Percentiles rank a stretch among this genome's conserved stretches.
Conservation (phyloP, 805 yeast species). For the Ogataea corticis region DNA sequence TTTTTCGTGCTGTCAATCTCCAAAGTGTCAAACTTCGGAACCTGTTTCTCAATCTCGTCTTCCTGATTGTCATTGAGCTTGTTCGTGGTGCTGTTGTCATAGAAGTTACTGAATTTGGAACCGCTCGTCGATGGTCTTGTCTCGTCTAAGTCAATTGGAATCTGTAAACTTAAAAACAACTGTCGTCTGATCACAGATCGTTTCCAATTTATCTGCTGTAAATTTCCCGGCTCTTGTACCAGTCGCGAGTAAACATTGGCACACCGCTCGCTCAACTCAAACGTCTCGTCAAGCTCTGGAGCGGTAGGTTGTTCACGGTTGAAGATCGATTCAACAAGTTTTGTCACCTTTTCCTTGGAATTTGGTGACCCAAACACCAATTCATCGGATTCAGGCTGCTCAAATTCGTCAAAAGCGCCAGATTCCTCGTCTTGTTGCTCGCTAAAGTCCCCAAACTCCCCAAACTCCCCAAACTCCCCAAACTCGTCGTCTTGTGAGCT, state of each 20-base stretch:
- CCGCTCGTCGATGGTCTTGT: slow-evolving; percentile 26
- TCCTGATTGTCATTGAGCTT: slow-evolving; percentile 8
- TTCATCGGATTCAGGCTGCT: slow-evolving; percentile 11
- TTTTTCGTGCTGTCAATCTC: slow-evolving; percentile 34
- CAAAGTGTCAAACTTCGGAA: slow-evolving; percentile 39
- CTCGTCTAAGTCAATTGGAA: slow-evolving; percentile 73
- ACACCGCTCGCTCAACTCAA: slow-evolving; percentile 27
- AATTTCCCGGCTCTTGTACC: slow-evolving; percentile 39
- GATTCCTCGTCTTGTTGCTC: slow-evolving; percentile 19
- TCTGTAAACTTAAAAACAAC: slow-evolving; percentile 62
- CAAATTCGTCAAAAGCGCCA: slow-evolving; percentile 25
- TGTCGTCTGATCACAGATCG: slow-evolving; percentile 64
- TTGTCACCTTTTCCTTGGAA: slow-evolving; percentile 5
- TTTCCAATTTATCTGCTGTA: slow-evolving; percentile 69
- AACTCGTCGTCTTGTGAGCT: slow-evolving; percentile 3
- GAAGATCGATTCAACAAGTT: slow-evolving; percentile 16
- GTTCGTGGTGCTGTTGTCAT: slow-evolving; percentile 15
- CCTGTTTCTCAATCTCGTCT: slow-evolving; percentile 18
- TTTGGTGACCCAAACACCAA: slow-evolving; percentile 6
- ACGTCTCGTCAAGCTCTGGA: not conserved
- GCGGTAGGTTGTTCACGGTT: not conserved
- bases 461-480: slow-evolving; percentile 20
- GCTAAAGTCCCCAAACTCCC: slow-evolving; percentile 8
- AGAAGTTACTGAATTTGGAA: slow-evolving; percentile 10
- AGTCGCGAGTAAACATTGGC: slow-evolving; percentile 25